phyloP scores from a whole-genome alignment of 1,284 basidiomycete genomes.

The Ganoderma meredithae region DNA sequence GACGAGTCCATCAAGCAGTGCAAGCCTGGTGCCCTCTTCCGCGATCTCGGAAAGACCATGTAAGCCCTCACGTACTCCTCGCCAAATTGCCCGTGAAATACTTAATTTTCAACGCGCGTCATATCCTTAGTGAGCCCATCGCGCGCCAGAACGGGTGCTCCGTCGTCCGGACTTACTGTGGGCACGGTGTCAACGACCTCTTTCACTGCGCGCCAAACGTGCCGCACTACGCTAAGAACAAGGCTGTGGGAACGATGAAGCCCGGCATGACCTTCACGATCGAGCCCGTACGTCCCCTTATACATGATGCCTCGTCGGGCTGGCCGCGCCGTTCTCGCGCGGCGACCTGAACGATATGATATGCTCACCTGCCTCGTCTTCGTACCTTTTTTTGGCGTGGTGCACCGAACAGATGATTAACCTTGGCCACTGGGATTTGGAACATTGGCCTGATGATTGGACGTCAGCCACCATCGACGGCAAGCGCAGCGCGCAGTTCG shows the following conservation, averaged over 20 bases:
- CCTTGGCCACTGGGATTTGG: conserved; percentile 75
- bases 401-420: conserved; percentile 84
- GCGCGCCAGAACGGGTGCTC: conserved; percentile 83
- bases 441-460: conserved; percentile 93
- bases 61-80: conserved; percentile 38
- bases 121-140: conserved; percentile 72
- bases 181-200: conserved; percentile 88
- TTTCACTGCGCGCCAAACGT: conserved; percentile 83
- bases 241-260: conserved; percentile 85
- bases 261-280: conserved; percentile 85
- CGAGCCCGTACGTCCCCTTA: conserved; percentile 66
- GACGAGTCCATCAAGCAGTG: conserved; percentile 91
- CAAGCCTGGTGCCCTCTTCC: conserved; percentile 89
- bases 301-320: not conserved
- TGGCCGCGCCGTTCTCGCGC: not conserved
- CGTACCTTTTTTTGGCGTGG: not conserved
- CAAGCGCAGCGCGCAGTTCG: conserved; percentile 91
- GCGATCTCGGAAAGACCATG: conserved; percentile 86
- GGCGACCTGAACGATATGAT: not conserved
- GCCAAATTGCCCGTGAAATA: not conserved
- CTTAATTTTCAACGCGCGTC: not conserved
- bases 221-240: conserved; percentile 90
- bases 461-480: conserved; percentile 93
- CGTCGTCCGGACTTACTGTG: conserved; percentile 89
- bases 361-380: not conserved